Conservation (phyloP, 306 rosid genomes). For the Gillenia trifoliata region DNA sequence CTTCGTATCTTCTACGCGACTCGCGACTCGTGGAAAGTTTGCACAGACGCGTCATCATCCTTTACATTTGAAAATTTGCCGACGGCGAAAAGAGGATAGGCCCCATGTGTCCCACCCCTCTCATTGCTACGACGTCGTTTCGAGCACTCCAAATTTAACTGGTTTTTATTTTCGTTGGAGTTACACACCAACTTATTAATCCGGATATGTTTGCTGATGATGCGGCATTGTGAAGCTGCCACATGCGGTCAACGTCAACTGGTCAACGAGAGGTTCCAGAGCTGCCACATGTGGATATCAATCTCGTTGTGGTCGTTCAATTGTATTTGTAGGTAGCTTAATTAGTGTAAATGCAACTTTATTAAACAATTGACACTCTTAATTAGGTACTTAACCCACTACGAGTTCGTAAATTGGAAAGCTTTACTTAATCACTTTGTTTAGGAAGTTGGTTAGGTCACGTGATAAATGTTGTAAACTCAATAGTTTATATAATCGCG, state of each 20-base stretch:
- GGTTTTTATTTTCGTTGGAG: neutral
- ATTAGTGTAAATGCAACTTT: too few relatives aligned
- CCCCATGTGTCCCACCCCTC: neutral
- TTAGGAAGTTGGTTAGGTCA: too few relatives aligned
- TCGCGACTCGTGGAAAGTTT: neutral
- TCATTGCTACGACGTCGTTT: too few relatives aligned
- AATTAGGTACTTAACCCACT: too few relatives aligned
- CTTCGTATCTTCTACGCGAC: neutral
- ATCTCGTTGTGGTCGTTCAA: too few relatives aligned
- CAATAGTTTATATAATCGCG: too few relatives aligned
- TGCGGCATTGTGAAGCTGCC: neutral
- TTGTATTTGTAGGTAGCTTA: too few relatives aligned
- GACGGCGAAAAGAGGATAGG: neutral
- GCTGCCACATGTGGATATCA: neutral
- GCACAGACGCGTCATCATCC: neutral
- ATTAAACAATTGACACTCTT: too few relatives aligned
- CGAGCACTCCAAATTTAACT: neutral
- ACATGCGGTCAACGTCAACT: neutral
- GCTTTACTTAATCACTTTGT: too few relatives aligned
- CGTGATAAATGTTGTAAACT: too few relatives aligned
- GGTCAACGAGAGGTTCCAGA: neutral
- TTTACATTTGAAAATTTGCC: neutral
- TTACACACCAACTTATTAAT: too few relatives aligned
- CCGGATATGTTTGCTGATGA: neutral
- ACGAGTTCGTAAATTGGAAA: too few relatives aligned